A percentile compares a stretch with the other conserved stretches of the same genome.
Conservation (phyloP, 2,329 filamentous ascomycete genomes). For the Ceratocystis alfenasii region DNA sequence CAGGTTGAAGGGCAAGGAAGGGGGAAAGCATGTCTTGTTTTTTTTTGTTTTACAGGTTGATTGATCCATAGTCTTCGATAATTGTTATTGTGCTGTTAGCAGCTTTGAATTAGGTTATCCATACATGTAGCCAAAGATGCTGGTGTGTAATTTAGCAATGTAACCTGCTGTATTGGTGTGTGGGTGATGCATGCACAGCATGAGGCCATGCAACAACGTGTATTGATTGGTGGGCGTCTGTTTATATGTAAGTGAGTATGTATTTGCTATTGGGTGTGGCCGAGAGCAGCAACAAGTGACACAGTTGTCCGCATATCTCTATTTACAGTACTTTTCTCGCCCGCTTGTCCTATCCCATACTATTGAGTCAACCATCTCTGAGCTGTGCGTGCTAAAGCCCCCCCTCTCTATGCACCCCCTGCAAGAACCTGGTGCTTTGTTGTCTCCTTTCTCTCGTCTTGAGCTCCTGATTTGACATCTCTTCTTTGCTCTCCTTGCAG, state of each 20-base stretch:
- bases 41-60: background rate
- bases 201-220: too few relatives aligned
- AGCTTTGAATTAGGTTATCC: background rate
- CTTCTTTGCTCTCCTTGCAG: background rate
- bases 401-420: background rate
- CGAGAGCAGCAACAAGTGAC: too few relatives aligned
- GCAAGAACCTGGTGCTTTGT: background rate
- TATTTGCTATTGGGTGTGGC: too few relatives aligned
- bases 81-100: background rate
- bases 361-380: too few relatives aligned
- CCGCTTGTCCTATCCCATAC: too few relatives aligned
- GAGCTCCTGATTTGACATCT: constrained; percentile 1
- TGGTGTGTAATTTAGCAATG: too few relatives aligned
- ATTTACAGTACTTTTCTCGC: too few relatives aligned
- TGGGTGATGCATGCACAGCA: too few relatives aligned
- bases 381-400: background rate
- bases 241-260: too few relatives aligned
- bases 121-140: background rate
- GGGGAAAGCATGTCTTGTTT: background rate
- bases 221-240: too few relatives aligned
- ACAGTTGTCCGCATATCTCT: too few relatives aligned
- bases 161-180: too few relatives aligned
- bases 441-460: background rate
- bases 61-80: background rate
- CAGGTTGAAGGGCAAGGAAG: background rate